phyloP scores from a whole-genome alignment of 2,329 filamentous ascomycete genomes.

The Fusarium keratoplasticum region DNA sequence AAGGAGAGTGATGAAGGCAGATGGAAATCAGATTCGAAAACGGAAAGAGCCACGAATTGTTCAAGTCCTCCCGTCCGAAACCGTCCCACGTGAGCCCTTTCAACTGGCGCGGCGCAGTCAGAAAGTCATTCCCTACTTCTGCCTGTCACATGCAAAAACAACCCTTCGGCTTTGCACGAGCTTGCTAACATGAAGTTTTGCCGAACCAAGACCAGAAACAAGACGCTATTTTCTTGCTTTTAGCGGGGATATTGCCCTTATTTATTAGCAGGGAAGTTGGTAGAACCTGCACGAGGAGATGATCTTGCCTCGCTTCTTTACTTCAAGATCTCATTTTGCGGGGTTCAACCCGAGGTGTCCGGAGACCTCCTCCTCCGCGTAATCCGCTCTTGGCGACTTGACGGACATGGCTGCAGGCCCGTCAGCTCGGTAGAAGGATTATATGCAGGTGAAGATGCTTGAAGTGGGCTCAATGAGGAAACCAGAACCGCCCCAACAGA shows the following conservation, averaged over 20 bases:
- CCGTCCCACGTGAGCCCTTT: conserved; percentile 38
- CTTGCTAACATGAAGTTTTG: not conserved
- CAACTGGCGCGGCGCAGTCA: conserved; percentile 31
- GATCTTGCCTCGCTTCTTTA: not conserved
- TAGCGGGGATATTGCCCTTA: not conserved
- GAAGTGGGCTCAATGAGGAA: not conserved
- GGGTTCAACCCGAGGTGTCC: not conserved
- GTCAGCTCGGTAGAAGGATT: not conserved
- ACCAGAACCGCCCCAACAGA: not conserved
- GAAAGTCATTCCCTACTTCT: conserved; percentile 18
- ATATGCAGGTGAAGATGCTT: not conserved
- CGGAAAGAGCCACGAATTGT: conserved; percentile 1
- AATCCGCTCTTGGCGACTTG: not conserved
- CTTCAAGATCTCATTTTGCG: not conserved
- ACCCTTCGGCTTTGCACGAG: not conserved
- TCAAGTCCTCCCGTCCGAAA: conserved; percentile 1
- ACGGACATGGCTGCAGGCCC: not conserved
- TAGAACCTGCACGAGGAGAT: not conserved
- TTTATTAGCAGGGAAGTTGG: not conserved
- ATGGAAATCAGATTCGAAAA: not conserved
- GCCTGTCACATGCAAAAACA: conserved; percentile 43
- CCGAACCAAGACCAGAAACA: not conserved
- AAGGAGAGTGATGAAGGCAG: not conserved
- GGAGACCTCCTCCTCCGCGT: not conserved
- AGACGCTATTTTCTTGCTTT: not conserved